Conservation (phyloP, 2,329 filamentous ascomycete genomes). For the Thermothelomyces thermophilus region DNA sequence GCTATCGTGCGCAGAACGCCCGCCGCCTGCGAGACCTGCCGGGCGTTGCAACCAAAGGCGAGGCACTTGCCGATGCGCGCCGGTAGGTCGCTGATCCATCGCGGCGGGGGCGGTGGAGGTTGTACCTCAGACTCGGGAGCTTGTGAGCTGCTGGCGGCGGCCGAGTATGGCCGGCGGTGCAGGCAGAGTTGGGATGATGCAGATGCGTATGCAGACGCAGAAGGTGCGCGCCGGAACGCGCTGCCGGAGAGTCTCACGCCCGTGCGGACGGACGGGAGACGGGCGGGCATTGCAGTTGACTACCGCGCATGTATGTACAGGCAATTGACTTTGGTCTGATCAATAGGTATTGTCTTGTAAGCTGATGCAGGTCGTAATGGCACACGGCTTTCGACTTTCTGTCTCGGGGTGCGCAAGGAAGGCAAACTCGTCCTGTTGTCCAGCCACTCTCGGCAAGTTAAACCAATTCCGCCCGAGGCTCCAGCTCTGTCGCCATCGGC, state of each 20-base stretch:
- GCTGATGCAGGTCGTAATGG: too few species aligned
- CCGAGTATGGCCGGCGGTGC: conserved; percentile 14
- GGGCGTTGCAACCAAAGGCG: conserved; percentile 57
- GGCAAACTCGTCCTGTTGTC: too few species aligned
- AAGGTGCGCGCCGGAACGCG: background rate
- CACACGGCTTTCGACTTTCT: too few species aligned
- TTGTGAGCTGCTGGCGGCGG: conserved; percentile 2
- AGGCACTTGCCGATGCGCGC: conserved; percentile 66
- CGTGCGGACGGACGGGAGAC: background rate
- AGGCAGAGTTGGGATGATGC: background rate
- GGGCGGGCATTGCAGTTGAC: background rate
- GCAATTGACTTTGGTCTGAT: background rate
- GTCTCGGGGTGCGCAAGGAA: background rate
- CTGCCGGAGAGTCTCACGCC: background rate
- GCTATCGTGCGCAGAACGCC: conserved; percentile 54
- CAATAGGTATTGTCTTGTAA: too few species aligned
- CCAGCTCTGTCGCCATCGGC: conserved; percentile 9
- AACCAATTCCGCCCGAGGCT: too few species aligned
- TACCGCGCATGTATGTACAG: too few species aligned
- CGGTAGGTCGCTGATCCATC: conserved; percentile 66
- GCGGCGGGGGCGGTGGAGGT: conserved; percentile 37
- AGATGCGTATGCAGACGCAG: background rate
- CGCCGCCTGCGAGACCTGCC: conserved; percentile 52
- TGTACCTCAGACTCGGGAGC: background rate
- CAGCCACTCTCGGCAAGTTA: too few species aligned